Base-by-base conservation (phyloP, 371 early-diverging fungal genomes). In the Zopfochytrium polystomum region DNA sequence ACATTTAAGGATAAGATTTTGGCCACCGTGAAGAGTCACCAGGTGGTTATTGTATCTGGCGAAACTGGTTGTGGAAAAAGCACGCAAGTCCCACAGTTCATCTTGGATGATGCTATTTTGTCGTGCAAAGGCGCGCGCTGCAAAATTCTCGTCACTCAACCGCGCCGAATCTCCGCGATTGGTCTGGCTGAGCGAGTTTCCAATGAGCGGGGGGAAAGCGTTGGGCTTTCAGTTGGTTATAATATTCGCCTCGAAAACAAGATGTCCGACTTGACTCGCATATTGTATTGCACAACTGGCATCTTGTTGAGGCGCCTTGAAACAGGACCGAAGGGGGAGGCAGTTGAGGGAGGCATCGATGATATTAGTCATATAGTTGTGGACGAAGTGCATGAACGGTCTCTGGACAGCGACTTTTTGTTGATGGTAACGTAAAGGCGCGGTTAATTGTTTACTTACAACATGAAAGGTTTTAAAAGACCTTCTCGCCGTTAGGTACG, bases 1-100 rank as follows among this genome's bases (percentile, higher is more conserved):
- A 65, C 75, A 9, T 79, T 84, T 55, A 78, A 80, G 51, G 69
- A 84, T 13, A 70, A 84, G 22, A 77, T 92, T 26, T 46, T 88
- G 44, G 58, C 71, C 0, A 52, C 78, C 1, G 55, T 90, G 26
- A 78, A 76, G 61, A 57, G 58, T 22, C 52, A 77, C 47, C 54
- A 66, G 34, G 72, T 80, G 6, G 64, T 72, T 22, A 68, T 80
- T 49, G 53, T 80, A 25, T 63, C 68, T 22, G 80, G 67, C 63
- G 62, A 65, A 56, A 66, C 71, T 3, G 71, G 71, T 6, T 71
- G 67, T 53, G 72, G 72, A 27, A 72, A 74, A 76, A 88, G 87
- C 64, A 93, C 92, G 1, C 93, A 93, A 69, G 71, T 74, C 7
- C 79, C 78, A 33, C 69, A 87, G 76, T 83, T 78, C 51, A 52